phyloP scores from a whole-genome alignment of 2,329 filamentous ascomycete species.

The Colletotrichum australisinense region DNA sequence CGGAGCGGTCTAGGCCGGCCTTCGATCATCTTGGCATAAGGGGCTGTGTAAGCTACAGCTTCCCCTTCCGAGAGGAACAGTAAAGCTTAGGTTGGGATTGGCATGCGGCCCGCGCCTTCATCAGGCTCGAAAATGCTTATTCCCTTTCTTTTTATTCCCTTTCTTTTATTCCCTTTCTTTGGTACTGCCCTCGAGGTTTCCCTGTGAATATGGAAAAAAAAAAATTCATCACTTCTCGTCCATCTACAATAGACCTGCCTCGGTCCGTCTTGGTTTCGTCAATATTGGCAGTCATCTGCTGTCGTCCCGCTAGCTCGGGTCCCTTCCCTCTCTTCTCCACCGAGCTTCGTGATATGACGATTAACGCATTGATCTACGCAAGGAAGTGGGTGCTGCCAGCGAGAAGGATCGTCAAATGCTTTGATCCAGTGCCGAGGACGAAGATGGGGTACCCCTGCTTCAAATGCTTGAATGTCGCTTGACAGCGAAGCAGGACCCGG shows the following conservation, averaged over 20 bases:
- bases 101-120: neutral
- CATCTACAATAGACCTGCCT: neutral
- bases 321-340: neutral
- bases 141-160: no score
- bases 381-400: neutral
- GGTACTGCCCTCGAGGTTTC: no score
- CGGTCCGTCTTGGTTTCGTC: neutral
- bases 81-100: no score
- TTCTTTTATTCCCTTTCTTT: neutral
- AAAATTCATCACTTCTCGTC: neutral
- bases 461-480: neutral
- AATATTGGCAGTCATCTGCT: neutral
- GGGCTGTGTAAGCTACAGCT: no score
- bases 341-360: neutral
- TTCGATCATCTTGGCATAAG: no score
- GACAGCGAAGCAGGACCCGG: neutral
- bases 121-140: neutral
- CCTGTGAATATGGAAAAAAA: no score
- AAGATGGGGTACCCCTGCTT: neutral
- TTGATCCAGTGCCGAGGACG: neutral
- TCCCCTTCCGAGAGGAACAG: no score
- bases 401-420: neutral
- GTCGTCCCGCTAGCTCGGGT: neutral
- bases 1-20: neutral
- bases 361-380: constrained; percentile 22